Evolutionary conservation across 768 basidiomycete genomes (phyloP).

Genomic region (Suillus alpinus): DNA sequence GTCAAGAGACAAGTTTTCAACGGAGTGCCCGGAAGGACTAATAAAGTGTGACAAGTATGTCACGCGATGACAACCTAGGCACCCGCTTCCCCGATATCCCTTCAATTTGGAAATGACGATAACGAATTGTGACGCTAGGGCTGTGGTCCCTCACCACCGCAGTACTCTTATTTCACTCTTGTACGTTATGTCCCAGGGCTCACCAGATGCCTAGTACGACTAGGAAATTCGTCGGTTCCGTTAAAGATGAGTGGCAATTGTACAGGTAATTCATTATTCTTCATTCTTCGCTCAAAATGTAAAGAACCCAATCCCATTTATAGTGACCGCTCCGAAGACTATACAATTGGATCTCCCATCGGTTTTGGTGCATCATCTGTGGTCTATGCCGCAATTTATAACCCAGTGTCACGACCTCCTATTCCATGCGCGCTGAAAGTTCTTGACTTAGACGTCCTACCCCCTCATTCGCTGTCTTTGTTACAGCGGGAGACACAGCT

Average conservation of each 20-base stretch:
- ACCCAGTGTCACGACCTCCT: slow-evolving; percentile 33
- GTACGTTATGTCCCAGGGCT: neutral
- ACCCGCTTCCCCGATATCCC: too few relatives aligned
- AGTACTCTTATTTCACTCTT: neutral
- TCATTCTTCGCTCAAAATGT: too few relatives aligned
- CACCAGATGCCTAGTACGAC: slow-evolving; percentile 18
- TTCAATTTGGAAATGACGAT: too few relatives aligned
- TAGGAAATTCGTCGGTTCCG: slow-evolving; percentile 68
- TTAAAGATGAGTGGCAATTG: slow-evolving; percentile 80
- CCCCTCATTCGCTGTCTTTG: slow-evolving; percentile 65
- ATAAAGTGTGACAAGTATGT: too few relatives aligned
- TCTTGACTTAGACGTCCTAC: slow-evolving; percentile 79
- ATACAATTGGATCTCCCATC: slow-evolving; percentile 72
- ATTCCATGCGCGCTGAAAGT: slow-evolving; percentile 84
- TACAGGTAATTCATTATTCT: slow-evolving; percentile 53
- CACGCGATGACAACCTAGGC: too few relatives aligned
- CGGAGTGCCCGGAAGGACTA: neutral
- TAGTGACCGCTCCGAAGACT: slow-evolving; percentile 71
- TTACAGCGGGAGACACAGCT: slow-evolving; percentile 84
- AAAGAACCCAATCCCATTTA: slow-evolving; percentile 4
- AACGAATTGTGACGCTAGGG: too few relatives aligned
- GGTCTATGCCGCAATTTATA: slow-evolving; percentile 77
- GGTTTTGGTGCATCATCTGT: slow-evolving; percentile 92
- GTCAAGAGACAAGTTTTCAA: slow-evolving; percentile 14
- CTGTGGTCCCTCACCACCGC: too few relatives aligned